Conservation (phyloP, 192 early-diverging fungal species). For the Mortierella antarctica region DNA sequence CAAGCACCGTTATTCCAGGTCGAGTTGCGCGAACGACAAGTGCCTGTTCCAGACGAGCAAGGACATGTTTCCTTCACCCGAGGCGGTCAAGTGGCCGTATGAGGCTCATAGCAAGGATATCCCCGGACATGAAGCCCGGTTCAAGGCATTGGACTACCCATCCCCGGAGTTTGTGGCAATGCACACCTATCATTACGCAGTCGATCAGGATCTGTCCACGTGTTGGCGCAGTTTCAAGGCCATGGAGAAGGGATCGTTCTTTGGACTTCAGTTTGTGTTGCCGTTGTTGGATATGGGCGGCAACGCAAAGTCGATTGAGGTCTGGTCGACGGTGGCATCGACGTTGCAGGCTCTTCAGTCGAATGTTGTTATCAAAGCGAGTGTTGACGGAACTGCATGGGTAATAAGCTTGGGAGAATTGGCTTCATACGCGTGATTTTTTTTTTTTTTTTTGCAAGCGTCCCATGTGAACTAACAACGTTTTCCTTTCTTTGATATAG, state of each 20-base stretch:
- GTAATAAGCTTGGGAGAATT: neutral
- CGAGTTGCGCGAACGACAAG: constrained; percentile 62
- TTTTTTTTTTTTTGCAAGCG: neutral
- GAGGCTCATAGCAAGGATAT: constrained; percentile 37
- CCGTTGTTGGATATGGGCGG: constrained; percentile 38
- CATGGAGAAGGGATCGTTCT: constrained; percentile 45
- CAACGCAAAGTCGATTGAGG: constrained; percentile 24
- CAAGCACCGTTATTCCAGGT: constrained; percentile 54
- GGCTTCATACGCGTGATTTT: neutral
- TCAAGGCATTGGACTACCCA: constrained; percentile 54
- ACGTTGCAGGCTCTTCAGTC: constrained; percentile 17
- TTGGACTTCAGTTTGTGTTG: constrained; percentile 61
- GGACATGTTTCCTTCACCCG: constrained; percentile 61
- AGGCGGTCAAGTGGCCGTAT: constrained; percentile 44
- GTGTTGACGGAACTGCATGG: constrained; percentile 35
- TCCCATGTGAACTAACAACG: too few species aligned
- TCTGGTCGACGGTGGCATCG: constrained; percentile 27
- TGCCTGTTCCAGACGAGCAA: constrained; percentile 66
- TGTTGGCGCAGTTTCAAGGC: constrained; percentile 60
- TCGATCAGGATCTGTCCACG: constrained; percentile 59
- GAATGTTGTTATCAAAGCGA: constrained; percentile 44
- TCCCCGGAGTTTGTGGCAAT: constrained; percentile 54
- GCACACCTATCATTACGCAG: constrained; percentile 63
- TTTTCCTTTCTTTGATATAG: constrained; percentile 10
- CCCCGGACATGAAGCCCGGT: constrained; percentile 54